A percentile compares a stretch with the other conserved stretches of the same genome.
Evolutionary conservation across 176 grass and related monocot species (phyloP).

Genomic region (Cocos nucifera): DNA sequence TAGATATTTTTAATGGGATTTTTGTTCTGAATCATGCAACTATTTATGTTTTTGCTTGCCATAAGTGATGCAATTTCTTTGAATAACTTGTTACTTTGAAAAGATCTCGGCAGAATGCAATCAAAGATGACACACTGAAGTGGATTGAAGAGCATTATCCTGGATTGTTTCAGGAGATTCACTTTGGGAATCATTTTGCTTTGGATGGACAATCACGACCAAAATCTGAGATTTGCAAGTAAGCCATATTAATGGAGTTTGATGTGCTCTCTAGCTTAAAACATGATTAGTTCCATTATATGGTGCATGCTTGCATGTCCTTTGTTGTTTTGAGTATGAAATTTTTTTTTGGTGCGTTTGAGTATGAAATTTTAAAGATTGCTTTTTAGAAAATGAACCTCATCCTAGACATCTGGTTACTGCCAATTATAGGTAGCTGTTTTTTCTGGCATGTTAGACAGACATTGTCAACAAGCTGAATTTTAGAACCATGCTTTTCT

Average conservation of each 20-base stretch:
- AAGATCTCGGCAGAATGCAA: slow-evolving; percentile 93
- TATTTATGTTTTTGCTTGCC: too few species aligned
- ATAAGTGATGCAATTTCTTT: too few species aligned
- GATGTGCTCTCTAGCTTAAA: background rate
- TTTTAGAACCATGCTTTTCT: too few species aligned
- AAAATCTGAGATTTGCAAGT: slow-evolving; percentile 98
- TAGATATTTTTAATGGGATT: slow-evolving; percentile 2
- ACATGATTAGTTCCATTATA: background rate
- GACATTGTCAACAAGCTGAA: too few species aligned
- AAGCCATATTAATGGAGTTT: slow-evolving; percentile 4
- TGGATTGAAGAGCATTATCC: slow-evolving; percentile 91
- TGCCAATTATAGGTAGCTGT: too few species aligned
- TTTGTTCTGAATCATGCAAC: too few species aligned
- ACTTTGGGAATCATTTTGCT: slow-evolving; percentile 96
- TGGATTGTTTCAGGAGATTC: slow-evolving; percentile 85
- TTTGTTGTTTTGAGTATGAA: background rate
- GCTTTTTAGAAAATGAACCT: too few species aligned
- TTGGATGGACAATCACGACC: slow-evolving; percentile 76
- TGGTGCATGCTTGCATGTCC: background rate
- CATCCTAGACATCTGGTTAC: too few species aligned
- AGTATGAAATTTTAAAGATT: too few species aligned
- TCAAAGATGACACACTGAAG: slow-evolving; percentile 72
- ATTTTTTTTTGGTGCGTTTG: too few species aligned
- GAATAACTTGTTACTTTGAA: slow-evolving; percentile 1
- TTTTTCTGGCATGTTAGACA: too few species aligned